Conservation (phyloP, 1,139 yeast species). For the Zhuliangozyma blackwelliae region DNA sequence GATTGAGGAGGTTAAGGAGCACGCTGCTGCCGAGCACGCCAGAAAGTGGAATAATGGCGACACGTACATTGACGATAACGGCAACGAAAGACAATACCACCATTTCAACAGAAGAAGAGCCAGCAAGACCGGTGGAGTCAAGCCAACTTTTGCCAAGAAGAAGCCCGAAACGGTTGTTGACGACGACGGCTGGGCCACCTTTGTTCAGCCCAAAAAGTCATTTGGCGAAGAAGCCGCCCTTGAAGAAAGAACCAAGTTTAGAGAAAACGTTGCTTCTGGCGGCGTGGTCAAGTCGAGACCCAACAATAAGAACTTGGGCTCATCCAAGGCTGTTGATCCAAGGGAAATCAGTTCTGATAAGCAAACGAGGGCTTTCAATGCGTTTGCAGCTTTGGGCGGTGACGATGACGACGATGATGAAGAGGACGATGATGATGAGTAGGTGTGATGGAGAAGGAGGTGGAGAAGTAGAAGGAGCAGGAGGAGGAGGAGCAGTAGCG, state of each 20-base stretch:
- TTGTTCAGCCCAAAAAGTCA: constrained; percentile 42
- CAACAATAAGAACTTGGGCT: constrained; percentile 68
- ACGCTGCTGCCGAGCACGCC: constrained; percentile 31
- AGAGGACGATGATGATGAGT: neutral
- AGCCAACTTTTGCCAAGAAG: constrained; percentile 58
- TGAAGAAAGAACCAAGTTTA: constrained; percentile 46
- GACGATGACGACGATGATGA: constrained; percentile 36
- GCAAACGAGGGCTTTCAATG: constrained; percentile 64
- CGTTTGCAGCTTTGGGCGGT: constrained; percentile 72
- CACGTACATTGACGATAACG: constrained; percentile 45
- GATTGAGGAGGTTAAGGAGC: constrained; percentile 60
- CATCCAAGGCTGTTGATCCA: constrained; percentile 69
- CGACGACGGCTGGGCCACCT: constrained; percentile 81
- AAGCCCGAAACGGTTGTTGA: constrained; percentile 57
- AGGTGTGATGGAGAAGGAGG: too few species aligned
- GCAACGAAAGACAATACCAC: constrained; percentile 46
- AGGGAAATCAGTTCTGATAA: constrained; percentile 67
- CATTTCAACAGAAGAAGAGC: constrained; percentile 58
- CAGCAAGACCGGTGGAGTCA: constrained; percentile 39
- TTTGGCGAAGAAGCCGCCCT: constrained; percentile 46
- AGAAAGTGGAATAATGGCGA: constrained; percentile 42
- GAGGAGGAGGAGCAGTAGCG: too few species aligned
- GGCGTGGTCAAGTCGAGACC: constrained; percentile 53
- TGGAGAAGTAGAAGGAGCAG: too few species aligned
- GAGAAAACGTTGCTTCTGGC: constrained; percentile 40